Conservation (phyloP, 345 rosid genomes). For the Syzygium jambos region DNA sequence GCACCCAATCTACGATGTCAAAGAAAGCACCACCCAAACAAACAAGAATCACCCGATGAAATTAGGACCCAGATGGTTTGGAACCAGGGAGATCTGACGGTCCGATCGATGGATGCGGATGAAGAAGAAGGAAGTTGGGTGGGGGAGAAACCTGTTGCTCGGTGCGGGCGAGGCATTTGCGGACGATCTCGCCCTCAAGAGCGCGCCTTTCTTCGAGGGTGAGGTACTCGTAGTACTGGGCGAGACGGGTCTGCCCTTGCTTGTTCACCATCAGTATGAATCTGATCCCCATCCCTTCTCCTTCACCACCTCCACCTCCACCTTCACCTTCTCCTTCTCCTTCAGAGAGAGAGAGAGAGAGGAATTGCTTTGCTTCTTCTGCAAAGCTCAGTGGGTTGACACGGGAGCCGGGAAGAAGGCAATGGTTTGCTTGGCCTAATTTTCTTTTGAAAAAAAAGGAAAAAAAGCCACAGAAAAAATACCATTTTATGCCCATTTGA, state of each 20-base stretch:
- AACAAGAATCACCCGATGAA: not conserved
- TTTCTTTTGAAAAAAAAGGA: too few species aligned
- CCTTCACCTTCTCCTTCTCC: not conserved
- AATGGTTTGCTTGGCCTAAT: too few species aligned
- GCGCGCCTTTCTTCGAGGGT: conserved; percentile 97
- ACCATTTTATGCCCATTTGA: too few species aligned
- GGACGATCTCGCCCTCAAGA: conserved; percentile 97
- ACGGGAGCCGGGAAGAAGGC: too few species aligned
- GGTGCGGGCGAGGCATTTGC: conserved; percentile 96
- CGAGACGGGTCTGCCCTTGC: conserved; percentile 97
- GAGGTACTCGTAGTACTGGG: conserved; percentile 98
- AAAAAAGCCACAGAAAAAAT: too few species aligned
- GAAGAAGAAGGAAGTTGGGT: not conserved
- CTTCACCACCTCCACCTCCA: not conserved
- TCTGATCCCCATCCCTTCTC: conserved; percentile 70
- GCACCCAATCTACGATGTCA: not conserved
- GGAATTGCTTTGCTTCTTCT: not conserved
- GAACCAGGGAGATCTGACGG: not conserved
- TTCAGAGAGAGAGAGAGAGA: not conserved
- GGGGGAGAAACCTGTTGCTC: conserved; percentile 65
- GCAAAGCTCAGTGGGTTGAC: not conserved
- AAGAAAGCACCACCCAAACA: not conserved
- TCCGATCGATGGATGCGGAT: not conserved
- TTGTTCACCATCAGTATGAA: conserved; percentile 98
- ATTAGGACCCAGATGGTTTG: not conserved